Base-by-base conservation (phyloP, 768 basidiomycete genomes). In the Gyrodon lividus region DNA sequence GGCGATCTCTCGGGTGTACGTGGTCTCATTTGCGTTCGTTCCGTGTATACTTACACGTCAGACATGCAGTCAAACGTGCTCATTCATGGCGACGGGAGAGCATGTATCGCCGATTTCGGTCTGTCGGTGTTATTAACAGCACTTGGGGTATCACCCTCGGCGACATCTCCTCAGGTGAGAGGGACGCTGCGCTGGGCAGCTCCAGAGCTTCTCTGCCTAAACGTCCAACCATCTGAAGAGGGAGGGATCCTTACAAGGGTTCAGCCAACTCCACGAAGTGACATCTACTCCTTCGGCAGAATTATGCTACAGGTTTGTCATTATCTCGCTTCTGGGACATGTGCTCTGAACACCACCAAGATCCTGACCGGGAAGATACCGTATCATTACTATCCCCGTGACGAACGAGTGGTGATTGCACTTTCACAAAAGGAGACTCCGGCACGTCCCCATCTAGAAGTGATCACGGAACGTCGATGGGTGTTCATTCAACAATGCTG, bases 151-250 rank as follows among this genome's bases (percentile, higher is more conserved):
- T 59, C 58, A 31, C 63, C 55, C 17, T 59, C 61, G 43, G 65
- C 66, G 16, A 72, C 73, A 70, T n/a, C 35, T 16, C n/a, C 4
- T n/a, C 4, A 37, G 35, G 35, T 16, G 3, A 37, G 8, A n/a
- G 77, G 76, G 5, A 72, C 74, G 17, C 68, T 76, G 22, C 69
- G 76, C 1, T 77, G 76, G 74, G 71, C 75, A 10, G 77, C 76
- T 43, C 59, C 73, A 0, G 56, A 68, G 17, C 58, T 77, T 2
- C 74, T 72, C 51, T 16, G n/a, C 17, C 14, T 37, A 10, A 30
- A 30, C 30, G 30, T 3, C 1, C 35, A 37, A 4, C 7, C 4
- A 10, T 5, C 17, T 17, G 35, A 4, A n/a, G 35, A 37, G 1
- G 16, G n/a, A n/a, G 35, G n/a, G 6, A 10, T n/a, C 16, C 1